Percentiles rank a stretch among this genome's conserved stretches.
Conservation (phyloP, 2,329 filamentous ascomycete species). For the Cladophialophora immunda region DNA sequence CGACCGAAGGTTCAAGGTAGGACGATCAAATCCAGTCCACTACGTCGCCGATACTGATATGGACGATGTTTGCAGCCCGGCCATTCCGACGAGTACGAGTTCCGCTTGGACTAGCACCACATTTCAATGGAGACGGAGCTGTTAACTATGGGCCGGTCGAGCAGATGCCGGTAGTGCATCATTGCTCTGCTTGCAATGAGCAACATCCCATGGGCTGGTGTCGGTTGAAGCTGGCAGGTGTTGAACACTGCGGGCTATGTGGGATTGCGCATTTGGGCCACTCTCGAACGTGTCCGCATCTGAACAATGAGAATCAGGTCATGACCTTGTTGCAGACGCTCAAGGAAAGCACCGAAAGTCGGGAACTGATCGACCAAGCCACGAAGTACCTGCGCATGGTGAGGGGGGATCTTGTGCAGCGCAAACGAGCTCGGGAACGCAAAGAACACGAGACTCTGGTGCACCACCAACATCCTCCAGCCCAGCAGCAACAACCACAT, state of each 20-base stretch:
- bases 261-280: slow-evolving; percentile 68
- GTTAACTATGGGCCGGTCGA: slow-evolving; percentile 32
- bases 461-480: background rate
- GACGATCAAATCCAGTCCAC: slow-evolving; percentile 12
- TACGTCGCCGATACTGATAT: slow-evolving; percentile 29
- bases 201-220: slow-evolving; percentile 68
- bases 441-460: slow-evolving; percentile 29
- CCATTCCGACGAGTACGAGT: slow-evolving; percentile 51
- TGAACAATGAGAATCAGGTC: slow-evolving; percentile 70
- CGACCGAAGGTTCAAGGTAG: slow-evolving; percentile 36
- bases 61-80: slow-evolving; percentile 41
- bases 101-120: slow-evolving; percentile 40
- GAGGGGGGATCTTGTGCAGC: slow-evolving; percentile 63
- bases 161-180: slow-evolving; percentile 37
- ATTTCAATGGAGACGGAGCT: slow-evolving; percentile 37
- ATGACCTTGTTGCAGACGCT: slow-evolving; percentile 70
- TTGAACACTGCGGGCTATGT: slow-evolving; percentile 71
- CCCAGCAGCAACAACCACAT: background rate
- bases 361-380: slow-evolving; percentile 62
- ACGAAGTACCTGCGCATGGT: slow-evolving; percentile 66
- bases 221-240: slow-evolving; percentile 65
- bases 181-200: slow-evolving; percentile 64
- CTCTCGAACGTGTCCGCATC: slow-evolving; percentile 66
- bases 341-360: slow-evolving; percentile 65
- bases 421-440: slow-evolving; percentile 53